A percentile compares a stretch with the other conserved stretches of the same genome.
Evolutionary conservation across 352 stramenopile species (phyloP).

Genomic region (Globisporangium apiculatum): DNA sequence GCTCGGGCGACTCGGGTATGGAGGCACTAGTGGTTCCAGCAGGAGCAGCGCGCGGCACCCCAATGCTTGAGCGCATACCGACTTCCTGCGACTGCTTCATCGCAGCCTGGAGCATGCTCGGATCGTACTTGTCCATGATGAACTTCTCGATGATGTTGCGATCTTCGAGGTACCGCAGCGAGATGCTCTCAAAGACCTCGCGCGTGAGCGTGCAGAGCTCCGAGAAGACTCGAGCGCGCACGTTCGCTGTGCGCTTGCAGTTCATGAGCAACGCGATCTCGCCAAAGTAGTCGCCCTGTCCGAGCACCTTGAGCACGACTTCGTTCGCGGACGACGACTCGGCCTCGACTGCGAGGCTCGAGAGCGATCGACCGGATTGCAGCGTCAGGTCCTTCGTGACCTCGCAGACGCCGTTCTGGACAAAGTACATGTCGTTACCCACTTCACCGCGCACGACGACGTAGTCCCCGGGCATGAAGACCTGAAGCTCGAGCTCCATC

Average conservation of each 20-base stretch:
- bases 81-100: constrained; percentile 74
- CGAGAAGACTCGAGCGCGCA: constrained; percentile 61
- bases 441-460: constrained; percentile 76
- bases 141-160: constrained; percentile 78
- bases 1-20: constrained; percentile 3
- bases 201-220: constrained; percentile 71
- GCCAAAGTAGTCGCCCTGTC: constrained; percentile 74
- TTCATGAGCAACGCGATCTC: constrained; percentile 81
- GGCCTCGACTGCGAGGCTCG: constrained; percentile 1
- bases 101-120: constrained; percentile 57
- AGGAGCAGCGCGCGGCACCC: constrained; percentile 6
- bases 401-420: constrained; percentile 70
- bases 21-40: background rate
- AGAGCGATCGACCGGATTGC: constrained; percentile 3
- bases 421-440: constrained; percentile 87
- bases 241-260: constrained; percentile 77
- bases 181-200: constrained; percentile 74
- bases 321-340: constrained; percentile 21
- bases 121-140: constrained; percentile 84
- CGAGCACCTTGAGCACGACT: constrained; percentile 57
- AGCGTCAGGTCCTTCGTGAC: constrained; percentile 59
- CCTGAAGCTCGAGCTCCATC: constrained; percentile 72
- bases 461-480: constrained; percentile 85
- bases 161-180: constrained; percentile 66
- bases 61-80: constrained; percentile 28